Base-by-base conservation (phyloP, 2,329 filamentous ascomycete species). In the Ilyonectria sp. region DNA sequence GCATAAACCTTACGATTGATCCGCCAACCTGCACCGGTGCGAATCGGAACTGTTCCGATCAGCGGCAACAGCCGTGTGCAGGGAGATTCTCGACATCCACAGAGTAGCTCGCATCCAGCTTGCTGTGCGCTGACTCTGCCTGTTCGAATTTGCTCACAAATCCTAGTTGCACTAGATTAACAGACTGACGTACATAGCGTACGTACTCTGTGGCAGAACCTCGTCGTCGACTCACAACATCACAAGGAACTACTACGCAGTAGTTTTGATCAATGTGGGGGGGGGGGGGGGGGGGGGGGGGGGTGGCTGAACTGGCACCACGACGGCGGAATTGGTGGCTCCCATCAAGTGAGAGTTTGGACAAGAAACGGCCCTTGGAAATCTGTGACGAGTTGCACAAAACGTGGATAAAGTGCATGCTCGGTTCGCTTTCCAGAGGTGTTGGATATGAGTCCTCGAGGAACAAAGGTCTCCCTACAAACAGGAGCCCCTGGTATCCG, bases 1-100 rank as follows among this genome's bases (percentile, higher is more conserved):
- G 37, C 63, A 68, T 49, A 60, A 71, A 65, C 60, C 63, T 69
- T 68, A 71, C 53, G 31, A 60, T 46, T 60, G 65, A 74, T 73
- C 69, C 70, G 63, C 63, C 55, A 53, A 40, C 37, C 50, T 71
- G 47, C 56, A 62, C 68, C 63, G 63, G 50, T 66, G 33, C 72
- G 71, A 72, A 75, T 74, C 72, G 72, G 73, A 75, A 73, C 52
- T 43, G 61, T 65, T 74, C 70, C 74, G 55, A 73, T 62, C 57
- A 60, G 71, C 63, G 46, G 53, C 60, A 56, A 35, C 55, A 58
- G 31, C 65, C 67, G 71, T 60, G 71, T 60, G 64, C 63, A 66
- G 62, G 33, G 46, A 65, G 59, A 59, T 64, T 61, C 55, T 60
- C 66, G 43, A 60, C 66, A 50, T 72, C 60, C 68, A 26, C 26